Conservation (phyloP, 2,329 filamentous ascomycete species). For the Calonectria henricotiae region DNA sequence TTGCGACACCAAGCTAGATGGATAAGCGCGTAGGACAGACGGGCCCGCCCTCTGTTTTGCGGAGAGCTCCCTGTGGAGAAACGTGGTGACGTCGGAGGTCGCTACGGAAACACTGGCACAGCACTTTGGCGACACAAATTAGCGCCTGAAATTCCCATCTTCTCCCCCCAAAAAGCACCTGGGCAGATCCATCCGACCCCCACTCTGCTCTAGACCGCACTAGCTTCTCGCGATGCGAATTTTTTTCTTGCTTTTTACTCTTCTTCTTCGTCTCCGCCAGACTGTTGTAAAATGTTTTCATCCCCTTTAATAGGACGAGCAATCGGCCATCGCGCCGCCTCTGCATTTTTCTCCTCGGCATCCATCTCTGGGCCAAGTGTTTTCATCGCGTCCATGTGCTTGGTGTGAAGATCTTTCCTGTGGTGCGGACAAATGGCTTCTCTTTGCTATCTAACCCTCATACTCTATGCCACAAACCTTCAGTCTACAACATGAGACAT, state of each 20-base stretch:
- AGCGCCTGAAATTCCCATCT: conserved; percentile 17
- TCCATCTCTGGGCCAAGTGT: conserved; percentile 20
- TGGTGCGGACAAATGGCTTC: conserved; percentile 15
- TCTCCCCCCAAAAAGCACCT: conserved; percentile 3
- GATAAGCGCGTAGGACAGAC: conserved; percentile 18
- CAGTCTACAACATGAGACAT: conserved; percentile 8
- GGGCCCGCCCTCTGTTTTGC: conserved; percentile 22
- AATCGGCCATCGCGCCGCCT: neutral
- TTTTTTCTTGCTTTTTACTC: conserved; percentile 19
- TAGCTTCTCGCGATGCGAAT: conserved; percentile 24
- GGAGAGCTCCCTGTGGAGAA: conserved; percentile 37
- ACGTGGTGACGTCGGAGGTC: conserved; percentile 52
- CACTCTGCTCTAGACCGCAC: conserved; percentile 30
- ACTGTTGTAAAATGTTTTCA: conserved; percentile 35
- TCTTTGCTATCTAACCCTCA: conserved; percentile 17
- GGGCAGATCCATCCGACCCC: conserved; percentile 22
- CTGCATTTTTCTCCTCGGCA: conserved; percentile 2
- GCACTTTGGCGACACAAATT: neutral
- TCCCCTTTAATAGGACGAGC: conserved; percentile 20
- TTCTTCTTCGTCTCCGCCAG: conserved; percentile 17
- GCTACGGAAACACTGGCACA: conserved; percentile 51
- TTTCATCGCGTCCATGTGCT: conserved; percentile 19
- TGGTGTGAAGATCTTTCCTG: conserved; percentile 26
- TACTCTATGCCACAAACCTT: conserved; percentile 9
- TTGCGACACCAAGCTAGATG: conserved; percentile 28